phyloP scores from a whole-genome alignment of 441 rosid species.

The Monsonia emarginata region DNA sequence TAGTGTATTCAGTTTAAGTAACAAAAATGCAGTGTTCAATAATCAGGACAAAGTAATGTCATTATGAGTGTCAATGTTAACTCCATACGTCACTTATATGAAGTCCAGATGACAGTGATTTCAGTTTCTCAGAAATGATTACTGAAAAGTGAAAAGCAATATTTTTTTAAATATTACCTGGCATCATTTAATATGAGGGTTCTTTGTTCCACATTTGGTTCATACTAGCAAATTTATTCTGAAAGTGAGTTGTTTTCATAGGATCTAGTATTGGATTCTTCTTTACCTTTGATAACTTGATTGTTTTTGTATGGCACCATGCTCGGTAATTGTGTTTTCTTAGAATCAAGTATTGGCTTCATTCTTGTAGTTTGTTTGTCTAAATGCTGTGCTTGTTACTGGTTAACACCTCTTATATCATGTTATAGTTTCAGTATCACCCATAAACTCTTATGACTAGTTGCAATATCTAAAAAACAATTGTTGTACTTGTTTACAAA shows the following conservation, averaged over 20 bases:
- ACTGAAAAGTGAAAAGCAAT: no score
- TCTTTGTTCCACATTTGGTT: background rate
- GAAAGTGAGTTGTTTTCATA: background rate
- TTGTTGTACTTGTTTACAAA: background rate
- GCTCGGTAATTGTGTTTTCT: background rate
- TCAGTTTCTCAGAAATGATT: no score
- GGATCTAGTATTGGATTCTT: background rate
- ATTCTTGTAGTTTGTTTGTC: no score
- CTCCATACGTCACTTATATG: background rate
- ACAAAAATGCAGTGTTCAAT: background rate
- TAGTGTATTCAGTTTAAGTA: background rate
- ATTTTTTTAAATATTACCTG: no score
- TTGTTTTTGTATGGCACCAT: background rate
- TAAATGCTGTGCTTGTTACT: background rate
- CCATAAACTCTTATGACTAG: constrained; percentile 5
- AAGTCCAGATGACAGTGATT: no score
- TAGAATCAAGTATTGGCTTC: no score
- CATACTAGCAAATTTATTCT: background rate
- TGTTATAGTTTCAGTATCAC: background rate
- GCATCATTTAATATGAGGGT: background rate
- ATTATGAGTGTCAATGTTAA: background rate
- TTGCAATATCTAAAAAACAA: background rate
- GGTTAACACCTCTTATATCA: no score
- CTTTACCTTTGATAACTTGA: background rate
- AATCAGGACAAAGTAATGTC: background rate